Evolutionary conservation across 1,284 basidiomycete genomes (phyloP).

Genomic region (Ustilago loliicola): DNA sequence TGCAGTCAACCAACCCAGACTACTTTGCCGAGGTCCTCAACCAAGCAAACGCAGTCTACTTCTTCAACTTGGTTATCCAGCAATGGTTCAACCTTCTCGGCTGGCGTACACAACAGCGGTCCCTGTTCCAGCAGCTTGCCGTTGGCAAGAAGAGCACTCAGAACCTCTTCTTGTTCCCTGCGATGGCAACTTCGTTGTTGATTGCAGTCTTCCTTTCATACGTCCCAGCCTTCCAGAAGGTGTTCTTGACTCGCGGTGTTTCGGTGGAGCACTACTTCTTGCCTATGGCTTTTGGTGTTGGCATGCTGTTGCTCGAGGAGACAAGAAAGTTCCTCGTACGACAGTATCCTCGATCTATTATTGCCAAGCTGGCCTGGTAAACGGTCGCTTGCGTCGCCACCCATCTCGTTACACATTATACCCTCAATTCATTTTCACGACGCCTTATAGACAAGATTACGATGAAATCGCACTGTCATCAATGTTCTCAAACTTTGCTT

Average conservation of each 20-base stretch:
- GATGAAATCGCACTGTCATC: too few relatives aligned
- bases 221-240: conserved; percentile 42
- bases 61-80: conserved; percentile 78
- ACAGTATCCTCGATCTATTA: conserved; percentile 43
- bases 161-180: conserved; percentile 53
- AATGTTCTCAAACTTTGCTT: too few relatives aligned
- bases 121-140: conserved; percentile 64
- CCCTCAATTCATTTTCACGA: too few relatives aligned
- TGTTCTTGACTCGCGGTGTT: conserved; percentile 64
- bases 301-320: conserved; percentile 70
- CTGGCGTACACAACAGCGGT: conserved; percentile 74
- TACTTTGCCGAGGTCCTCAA: conserved; percentile 71
- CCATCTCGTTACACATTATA: too few relatives aligned
- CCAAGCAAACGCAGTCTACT: conserved; percentile 70
- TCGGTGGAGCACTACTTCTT: conserved; percentile 74
- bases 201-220: conserved; percentile 52
- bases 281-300: conserved; percentile 72
- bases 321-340: conserved; percentile 59
- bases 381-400: too few relatives aligned
- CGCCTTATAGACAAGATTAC: too few relatives aligned
- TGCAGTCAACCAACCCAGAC: conserved; percentile 68
- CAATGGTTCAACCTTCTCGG: conserved; percentile 74
- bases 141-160: conserved; percentile 27
- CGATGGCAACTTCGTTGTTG: conserved; percentile 43
- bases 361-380: conserved; percentile 65